These are phyloP conservation scores for Circinella umbellata DNA, from an alignment of 371 early-diverging fungal genomes.

Conservation along the genomic window DNA sequence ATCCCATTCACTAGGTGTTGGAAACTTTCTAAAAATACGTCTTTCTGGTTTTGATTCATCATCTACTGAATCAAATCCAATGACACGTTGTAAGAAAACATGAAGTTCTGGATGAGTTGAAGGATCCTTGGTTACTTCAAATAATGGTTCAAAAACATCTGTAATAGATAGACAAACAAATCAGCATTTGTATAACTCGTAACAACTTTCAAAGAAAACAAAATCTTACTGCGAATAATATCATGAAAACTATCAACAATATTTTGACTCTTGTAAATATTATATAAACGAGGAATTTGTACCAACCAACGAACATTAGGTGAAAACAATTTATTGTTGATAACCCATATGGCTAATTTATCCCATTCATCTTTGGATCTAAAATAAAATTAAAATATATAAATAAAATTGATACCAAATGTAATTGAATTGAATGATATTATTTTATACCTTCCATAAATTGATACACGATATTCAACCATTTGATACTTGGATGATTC, in stretches of 20 bases:
- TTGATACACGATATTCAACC: conserved; percentile 92
- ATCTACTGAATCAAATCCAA: conserved; percentile 98
- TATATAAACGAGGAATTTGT: conserved; percentile 96
- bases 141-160: conserved; percentile 94
- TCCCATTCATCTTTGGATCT: conserved; percentile 88
- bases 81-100: conserved; percentile 92
- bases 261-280: conserved; percentile 80
- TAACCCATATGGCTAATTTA: conserved; percentile 94
- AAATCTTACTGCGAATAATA: conserved; percentile 70
- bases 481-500: conserved; percentile 97
- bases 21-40: conserved; percentile 83
- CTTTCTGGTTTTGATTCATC: conserved; percentile 96
- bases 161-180: not conserved
- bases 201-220: not conserved
- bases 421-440: too few species aligned
- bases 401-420: too few species aligned
- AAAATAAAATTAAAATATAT: not conserved
- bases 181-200: not conserved
- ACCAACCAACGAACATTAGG: conserved; percentile 97
- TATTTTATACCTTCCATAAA: conserved; percentile 80
- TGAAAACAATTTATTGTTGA: conserved; percentile 91
- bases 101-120: conserved; percentile 87
- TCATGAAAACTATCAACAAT: conserved; percentile 82
- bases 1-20: conserved; percentile 87
- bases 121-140: conserved; percentile 92